Percentiles rank a stretch among this genome's conserved stretches.
These are phyloP conservation scores for Thelonectria rubi DNA, from an alignment of 2,329 filamentous ascomycete species.

Conservation along the genomic window DNA sequence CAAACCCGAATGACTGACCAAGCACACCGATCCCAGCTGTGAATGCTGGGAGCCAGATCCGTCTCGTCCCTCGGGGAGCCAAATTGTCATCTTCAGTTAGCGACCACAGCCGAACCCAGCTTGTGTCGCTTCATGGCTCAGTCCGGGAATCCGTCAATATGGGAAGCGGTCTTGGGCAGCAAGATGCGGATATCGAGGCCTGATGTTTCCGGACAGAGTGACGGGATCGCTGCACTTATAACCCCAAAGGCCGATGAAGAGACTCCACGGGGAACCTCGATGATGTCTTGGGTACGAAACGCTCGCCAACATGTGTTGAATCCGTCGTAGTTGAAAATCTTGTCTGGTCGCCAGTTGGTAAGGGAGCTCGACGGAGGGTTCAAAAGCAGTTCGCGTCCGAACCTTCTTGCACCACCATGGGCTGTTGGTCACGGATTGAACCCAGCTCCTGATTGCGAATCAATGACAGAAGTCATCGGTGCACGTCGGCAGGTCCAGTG, in stretches of 20 bases:
- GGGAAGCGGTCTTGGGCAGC: neutral
- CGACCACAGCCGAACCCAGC: neutral
- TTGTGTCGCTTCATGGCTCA: neutral
- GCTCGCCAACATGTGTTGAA: neutral
- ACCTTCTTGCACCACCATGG: neutral
- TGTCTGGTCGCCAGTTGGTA: neutral
- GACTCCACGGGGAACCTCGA: neutral
- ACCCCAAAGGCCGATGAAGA: neutral
- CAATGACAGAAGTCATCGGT: neutral
- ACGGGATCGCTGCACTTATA: neutral
- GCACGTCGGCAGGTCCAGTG: neutral
- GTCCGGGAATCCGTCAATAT: neutral
- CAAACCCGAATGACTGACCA: neutral
- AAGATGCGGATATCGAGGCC: neutral
- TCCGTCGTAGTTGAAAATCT: neutral
- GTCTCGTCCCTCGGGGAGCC: neutral
- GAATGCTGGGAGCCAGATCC: neutral
- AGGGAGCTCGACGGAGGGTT: neutral
- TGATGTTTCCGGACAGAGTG: neutral
- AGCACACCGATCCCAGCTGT: neutral
- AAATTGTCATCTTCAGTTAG: neutral
- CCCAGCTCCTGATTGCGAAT: neutral
- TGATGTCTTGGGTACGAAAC: neutral
- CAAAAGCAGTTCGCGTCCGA: neutral
- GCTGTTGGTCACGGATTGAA: neutral